phyloP scores from a whole-genome alignment of 345 rosid genomes.

The Camelina laxa region DNA sequence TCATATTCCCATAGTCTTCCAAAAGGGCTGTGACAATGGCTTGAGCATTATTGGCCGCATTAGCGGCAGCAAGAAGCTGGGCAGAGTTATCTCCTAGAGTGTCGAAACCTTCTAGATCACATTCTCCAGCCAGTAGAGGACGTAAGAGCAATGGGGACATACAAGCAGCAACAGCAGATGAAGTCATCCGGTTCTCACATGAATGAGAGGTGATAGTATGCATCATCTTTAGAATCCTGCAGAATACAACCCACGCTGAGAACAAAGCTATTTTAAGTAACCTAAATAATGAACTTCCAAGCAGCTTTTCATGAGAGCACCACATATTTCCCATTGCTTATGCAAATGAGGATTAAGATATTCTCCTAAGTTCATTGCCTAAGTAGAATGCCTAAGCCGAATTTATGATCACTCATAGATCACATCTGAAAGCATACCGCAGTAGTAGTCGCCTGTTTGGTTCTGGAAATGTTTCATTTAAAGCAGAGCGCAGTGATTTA shows the following conservation, averaged over 20 bases:
- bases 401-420: not conserved
- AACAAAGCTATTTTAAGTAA: constrained; percentile 24
- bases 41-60: constrained; percentile 96
- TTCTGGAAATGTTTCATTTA: constrained; percentile 91
- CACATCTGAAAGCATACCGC: constrained; percentile 52
- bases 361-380: constrained; percentile 12
- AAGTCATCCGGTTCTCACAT: constrained; percentile 84
- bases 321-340: not conserved
- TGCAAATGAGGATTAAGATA: not conserved
- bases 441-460: constrained; percentile 91
- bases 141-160: constrained; percentile 98
- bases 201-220: constrained; percentile 77
- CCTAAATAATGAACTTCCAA: constrained; percentile 8
- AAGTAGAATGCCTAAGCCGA: constrained; percentile 1
- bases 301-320: constrained; percentile 20
- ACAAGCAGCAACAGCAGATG: constrained; percentile 99
- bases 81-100: constrained; percentile 81
- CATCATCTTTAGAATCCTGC: constrained; percentile 97
- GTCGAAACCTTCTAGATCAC: constrained; percentile 92
- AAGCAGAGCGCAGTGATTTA: constrained; percentile 78
- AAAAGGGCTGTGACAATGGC: constrained; percentile 83
- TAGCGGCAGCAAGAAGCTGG: constrained; percentile 99
- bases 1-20: constrained; percentile 88
- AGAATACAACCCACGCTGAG: constrained; percentile 38
- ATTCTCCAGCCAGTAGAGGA: constrained; percentile 95